Evolutionary conservation across 1,284 basidiomycete genomes (phyloP), one percentile per base, ranked within the genome.

Genomic region (Cryptococcus amylolentus): DNA sequence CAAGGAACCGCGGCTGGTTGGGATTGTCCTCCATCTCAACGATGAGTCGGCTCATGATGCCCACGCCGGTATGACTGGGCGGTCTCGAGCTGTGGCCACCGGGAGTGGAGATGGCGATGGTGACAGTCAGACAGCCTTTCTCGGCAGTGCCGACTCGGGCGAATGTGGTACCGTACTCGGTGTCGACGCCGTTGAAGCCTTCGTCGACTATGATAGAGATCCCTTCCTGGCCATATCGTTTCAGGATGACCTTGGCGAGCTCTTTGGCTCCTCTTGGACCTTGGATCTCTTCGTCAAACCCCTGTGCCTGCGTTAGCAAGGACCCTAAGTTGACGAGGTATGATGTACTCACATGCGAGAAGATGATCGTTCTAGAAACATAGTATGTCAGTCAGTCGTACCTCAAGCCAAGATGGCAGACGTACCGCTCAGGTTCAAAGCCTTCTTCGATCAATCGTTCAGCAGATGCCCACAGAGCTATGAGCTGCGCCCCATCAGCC

Each of bases 81-180:
- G 85, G 85, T 5, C 78, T 72, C 51, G 82, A 84, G 4, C 84
- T 84, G 67, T 87, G 86, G 0, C 87, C 86, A 8, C 86, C 86
- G 1, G 81, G 79, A 3, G 83, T 80, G 4, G 75, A 62, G 16
- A 86, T 79, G 18, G 80, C 76, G 41, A 86, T 70, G 12, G 76
- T 76, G 16, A 83, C 78, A 57, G 85, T 80, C 28, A 84, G 55
- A 62, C 82, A 63, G 2, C 67, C 70, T 57, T 70, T 70, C 53
- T 71, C 69, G 5, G 61, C 64, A 5, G 65, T 57, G 2, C 70
- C 70, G 42, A 67, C 60, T 5, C 63, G 54, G 16, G 69, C 65
- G 45, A 70, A 65, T 13, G 57, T 51, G 7, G 57, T 56, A 4
- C 66, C 69, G 38, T 65, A 70, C 28, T 66, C 57, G 37, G 52